A percentile compares a stretch with the other conserved stretches of the same genome.
phyloP scores from a whole-genome alignment of 2,329 filamentous ascomycete genomes.

The Lojkania enalia region DNA sequence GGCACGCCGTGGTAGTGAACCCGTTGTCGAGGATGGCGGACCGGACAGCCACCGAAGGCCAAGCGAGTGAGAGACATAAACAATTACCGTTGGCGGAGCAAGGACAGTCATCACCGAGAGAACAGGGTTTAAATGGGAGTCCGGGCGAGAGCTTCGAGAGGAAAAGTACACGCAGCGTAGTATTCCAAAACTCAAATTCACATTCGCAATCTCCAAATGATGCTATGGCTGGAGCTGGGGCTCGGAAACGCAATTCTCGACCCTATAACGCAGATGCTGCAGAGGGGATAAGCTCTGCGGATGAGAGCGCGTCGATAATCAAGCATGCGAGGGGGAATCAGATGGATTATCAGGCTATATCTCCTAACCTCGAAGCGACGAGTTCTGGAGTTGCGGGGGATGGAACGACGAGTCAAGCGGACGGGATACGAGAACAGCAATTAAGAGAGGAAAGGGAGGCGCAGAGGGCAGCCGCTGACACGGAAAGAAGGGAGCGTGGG shows the following conservation, averaged over 20 bases:
- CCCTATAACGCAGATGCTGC: neutral
- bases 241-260: neutral
- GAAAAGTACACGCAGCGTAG: too few species aligned
- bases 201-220: too few species aligned
- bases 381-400: conserved; percentile 4
- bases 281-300: conserved; percentile 7
- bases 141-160: too few species aligned
- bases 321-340: conserved; percentile 4
- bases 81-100: too few species aligned
- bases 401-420: neutral
- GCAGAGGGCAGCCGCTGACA: conserved; percentile 25
- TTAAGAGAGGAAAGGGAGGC: conserved; percentile 20
- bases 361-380: conserved; percentile 12
- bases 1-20: neutral
- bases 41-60: too few species aligned
- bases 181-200: too few species aligned
- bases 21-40: neutral
- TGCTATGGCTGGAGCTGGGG: too few species aligned
- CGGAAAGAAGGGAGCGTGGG: conserved; percentile 28
- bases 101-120: too few species aligned
- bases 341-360: conserved; percentile 32
- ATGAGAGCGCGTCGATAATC: conserved; percentile 41
- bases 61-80: too few species aligned
- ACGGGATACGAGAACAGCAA: conserved; percentile 1
- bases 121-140: too few species aligned